Evolutionary conservation across 768 basidiomycete genomes (phyloP).

Genomic region (Neoboletus magnificus): DNA sequence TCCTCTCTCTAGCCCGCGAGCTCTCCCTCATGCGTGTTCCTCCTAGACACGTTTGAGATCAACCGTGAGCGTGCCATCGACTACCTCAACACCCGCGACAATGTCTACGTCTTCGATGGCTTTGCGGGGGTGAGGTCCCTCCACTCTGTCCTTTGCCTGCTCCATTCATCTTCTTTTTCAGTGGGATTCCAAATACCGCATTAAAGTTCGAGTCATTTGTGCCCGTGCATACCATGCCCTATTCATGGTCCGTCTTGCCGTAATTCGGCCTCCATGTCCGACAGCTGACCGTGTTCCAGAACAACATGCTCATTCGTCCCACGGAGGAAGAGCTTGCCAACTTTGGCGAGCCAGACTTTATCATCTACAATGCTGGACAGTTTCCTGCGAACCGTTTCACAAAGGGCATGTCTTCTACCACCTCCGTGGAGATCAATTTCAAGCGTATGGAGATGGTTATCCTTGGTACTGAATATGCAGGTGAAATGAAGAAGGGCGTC

Average conservation of each 20-base stretch:
- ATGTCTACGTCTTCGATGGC: conserved; percentile 97
- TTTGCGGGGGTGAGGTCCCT: conserved; percentile 70
- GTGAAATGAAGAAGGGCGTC: conserved; percentile 99
- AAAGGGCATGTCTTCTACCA: conserved; percentile 98
- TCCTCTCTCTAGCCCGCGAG: not conserved
- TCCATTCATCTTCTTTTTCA: conserved; percentile 25
- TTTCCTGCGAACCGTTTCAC: conserved; percentile 99
- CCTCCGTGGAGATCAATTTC: conserved; percentile 99
- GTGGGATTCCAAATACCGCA: conserved; percentile 99
- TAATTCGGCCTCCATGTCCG: conserved; percentile 2
- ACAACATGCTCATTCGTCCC: conserved; percentile 99
- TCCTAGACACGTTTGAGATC: conserved; percentile 94
- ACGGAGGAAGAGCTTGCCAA: conserved; percentile 89
- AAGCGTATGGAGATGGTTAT: conserved; percentile 99
- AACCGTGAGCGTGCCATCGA: conserved; percentile 99
- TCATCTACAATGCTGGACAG: conserved; percentile 99
- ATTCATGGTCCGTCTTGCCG: conserved; percentile 75
- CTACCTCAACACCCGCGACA: conserved; percentile 96
- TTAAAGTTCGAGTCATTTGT: conserved; percentile 99
- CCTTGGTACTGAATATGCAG: conserved; percentile 95
- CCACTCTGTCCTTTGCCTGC: not conserved
- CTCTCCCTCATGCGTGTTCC: conserved; percentile 1
- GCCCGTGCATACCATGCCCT: conserved; percentile 97
- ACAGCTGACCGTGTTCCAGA: conserved; percentile 41
- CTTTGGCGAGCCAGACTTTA: conserved; percentile 98